A percentile compares a stretch with the other conserved stretches of the same genome.
Evolutionary conservation across 148 eudicot genomes (phyloP).

Genomic region (Suaeda aralocaspica): DNA sequence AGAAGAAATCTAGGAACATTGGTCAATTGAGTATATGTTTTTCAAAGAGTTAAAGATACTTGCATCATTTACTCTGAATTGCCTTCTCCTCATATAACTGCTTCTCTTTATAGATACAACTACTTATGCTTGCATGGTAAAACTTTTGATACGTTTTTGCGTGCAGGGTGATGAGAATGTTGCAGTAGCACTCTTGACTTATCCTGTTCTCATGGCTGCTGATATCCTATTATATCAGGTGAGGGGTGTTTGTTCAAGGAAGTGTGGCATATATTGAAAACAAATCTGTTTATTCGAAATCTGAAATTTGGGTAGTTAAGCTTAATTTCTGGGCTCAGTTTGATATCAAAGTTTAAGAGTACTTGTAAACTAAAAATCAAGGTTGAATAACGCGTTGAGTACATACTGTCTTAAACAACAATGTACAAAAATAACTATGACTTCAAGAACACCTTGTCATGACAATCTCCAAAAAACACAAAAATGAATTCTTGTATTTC

Average conservation of each 20-base stretch:
- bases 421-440: not conserved
- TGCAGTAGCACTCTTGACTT: constrained; percentile 85
- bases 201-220: constrained; percentile 98
- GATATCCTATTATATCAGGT: constrained; percentile 99
- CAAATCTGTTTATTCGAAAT: not conserved
- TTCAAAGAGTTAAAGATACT: not conserved
- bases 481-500: not conserved
- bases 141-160: constrained; percentile 11
- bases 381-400: not conserved
- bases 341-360: not conserved
- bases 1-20: not conserved
- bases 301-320: not conserved
- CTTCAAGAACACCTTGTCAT: too few relatives aligned
- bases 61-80: not conserved
- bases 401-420: not conserved
- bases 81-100: constrained; percentile 13
- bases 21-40: not conserved
- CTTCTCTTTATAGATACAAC: not conserved
- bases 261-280: not conserved
- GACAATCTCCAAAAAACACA: not conserved
- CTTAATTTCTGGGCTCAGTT: not conserved
- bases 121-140: not conserved
- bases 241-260: constrained; percentile 5
- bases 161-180: constrained; percentile 95
- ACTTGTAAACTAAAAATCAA: not conserved